These are phyloP conservation scores for Alternaria ethzedia DNA, from an alignment of 2,329 filamentous ascomycete genomes.

Conservation along the genomic window DNA sequence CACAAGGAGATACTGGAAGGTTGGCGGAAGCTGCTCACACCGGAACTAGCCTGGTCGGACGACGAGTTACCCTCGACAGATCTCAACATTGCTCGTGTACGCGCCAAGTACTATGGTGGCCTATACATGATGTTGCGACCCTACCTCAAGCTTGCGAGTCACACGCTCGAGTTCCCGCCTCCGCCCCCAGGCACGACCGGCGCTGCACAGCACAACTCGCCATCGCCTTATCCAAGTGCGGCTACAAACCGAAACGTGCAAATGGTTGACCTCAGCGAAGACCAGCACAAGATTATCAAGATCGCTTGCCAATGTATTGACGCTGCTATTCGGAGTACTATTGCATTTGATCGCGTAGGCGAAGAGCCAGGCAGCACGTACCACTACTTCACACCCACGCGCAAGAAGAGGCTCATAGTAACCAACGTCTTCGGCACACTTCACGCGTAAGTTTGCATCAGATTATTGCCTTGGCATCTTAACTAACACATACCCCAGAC, in stretches of 20 bases:
- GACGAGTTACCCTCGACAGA: conserved; percentile 73
- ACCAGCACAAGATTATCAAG: conserved; percentile 34
- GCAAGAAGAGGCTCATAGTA: conserved; percentile 74
- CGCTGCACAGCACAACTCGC: conserved; percentile 57
- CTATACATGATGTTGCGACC: conserved; percentile 88
- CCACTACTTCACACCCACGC: conserved; percentile 59
- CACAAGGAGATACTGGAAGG: conserved; percentile 56
- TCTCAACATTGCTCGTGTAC: conserved; percentile 81
- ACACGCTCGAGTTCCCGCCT: conserved; percentile 53
- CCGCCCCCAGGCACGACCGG: conserved; percentile 24
- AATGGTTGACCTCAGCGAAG: conserved; percentile 35
- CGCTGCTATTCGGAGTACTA: conserved; percentile 83
- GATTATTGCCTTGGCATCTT: not conserved
- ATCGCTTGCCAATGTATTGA: conserved; percentile 43
- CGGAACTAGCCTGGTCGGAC: conserved; percentile 67
- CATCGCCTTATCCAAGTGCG: conserved; percentile 48
- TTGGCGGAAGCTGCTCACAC: conserved; percentile 61
- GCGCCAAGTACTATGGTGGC: conserved; percentile 94
- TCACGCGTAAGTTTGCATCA: conserved; percentile 57
- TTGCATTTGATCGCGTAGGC: conserved; percentile 74
- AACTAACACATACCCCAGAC: conserved; percentile 60
- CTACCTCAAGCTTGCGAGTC: conserved; percentile 68
- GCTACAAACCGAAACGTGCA: conserved; percentile 28
- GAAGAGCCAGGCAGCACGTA: conserved; percentile 31
- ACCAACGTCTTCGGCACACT: conserved; percentile 97